These are phyloP conservation scores for Yarrowia osloensis DNA, from an alignment of 805 yeast species.

Conservation along the genomic window DNA sequence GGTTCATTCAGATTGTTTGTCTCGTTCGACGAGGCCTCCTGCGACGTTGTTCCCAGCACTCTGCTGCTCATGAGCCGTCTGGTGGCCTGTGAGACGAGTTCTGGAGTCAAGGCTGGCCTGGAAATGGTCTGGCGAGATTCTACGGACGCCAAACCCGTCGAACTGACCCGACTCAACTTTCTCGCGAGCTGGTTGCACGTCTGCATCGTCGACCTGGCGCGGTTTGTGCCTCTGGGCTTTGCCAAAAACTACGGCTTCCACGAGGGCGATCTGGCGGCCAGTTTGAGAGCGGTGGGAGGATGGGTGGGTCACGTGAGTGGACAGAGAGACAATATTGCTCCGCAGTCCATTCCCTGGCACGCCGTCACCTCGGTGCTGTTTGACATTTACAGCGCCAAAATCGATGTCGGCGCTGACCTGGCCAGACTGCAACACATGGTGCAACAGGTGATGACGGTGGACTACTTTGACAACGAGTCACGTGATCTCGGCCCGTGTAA, in stretches of 20 bases:
- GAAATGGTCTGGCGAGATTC: slow-evolving; percentile 44
- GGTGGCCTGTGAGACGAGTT: slow-evolving; percentile 61
- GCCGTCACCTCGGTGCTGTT: slow-evolving; percentile 53
- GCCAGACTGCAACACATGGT: background rate
- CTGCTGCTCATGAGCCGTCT: slow-evolving; percentile 58
- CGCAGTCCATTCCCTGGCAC: slow-evolving; percentile 57
- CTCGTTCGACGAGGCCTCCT: slow-evolving; percentile 56
- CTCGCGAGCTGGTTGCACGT: slow-evolving; percentile 72
- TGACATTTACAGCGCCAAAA: slow-evolving; percentile 58
- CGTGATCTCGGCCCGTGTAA: background rate
- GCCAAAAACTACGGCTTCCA: slow-evolving; percentile 64
- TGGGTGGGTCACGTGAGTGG: slow-evolving; percentile 43
- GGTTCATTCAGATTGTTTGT: slow-evolving; percentile 58
- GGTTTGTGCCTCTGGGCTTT: slow-evolving; percentile 67
- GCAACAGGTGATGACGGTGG: background rate
- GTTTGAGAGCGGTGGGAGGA: slow-evolving; percentile 48
- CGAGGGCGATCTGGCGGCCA: slow-evolving; percentile 66
- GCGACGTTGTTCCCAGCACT: slow-evolving; percentile 51
- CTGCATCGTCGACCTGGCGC: slow-evolving; percentile 56
- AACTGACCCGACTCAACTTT: slow-evolving; percentile 52
- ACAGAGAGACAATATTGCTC: slow-evolving; percentile 47
- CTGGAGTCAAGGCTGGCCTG: slow-evolving; percentile 58
- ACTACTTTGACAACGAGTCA: background rate
- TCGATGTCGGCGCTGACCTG: slow-evolving; percentile 38
- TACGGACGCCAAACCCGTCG: slow-evolving; percentile 44